Conservation (phyloP, 495 filamentous ascomycete species). For the Daldinia vernicosa region DNA sequence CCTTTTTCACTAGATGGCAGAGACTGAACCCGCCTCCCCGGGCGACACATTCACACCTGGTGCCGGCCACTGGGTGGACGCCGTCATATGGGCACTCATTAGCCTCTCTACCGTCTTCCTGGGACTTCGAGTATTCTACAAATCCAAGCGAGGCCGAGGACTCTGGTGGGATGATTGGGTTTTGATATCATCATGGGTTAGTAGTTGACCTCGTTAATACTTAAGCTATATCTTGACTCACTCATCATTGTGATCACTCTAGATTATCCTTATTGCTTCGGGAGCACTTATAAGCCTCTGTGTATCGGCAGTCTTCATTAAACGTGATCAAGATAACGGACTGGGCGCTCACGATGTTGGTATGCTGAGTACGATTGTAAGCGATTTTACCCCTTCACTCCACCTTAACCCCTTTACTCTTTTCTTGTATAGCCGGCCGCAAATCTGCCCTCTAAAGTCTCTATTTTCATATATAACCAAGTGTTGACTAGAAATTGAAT, state of each 20-base stretch:
- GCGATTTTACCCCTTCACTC: neutral
- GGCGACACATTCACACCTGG: neutral
- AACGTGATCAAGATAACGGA: neutral
- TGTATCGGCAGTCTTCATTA: neutral
- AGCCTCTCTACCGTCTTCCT: neutral
- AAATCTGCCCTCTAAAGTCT: no score
- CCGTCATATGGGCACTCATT: neutral
- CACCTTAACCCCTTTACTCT: no score
- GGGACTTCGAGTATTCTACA: slow-evolving; percentile 38
- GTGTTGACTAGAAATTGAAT: neutral
- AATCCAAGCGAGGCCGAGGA: slow-evolving; percentile 28
- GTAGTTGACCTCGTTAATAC: slow-evolving; percentile 5
- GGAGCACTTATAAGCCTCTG: neutral
- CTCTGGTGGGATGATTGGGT: slow-evolving; percentile 50
- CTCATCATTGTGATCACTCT: neutral
- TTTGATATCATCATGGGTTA: slow-evolving; percentile 49
- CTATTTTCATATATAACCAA: neutral
- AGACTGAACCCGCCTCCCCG: neutral
- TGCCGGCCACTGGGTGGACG: neutral
- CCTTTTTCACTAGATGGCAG: neutral
- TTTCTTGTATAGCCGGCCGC: no score
- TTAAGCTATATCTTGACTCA: neutral
- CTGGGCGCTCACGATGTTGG: neutral
- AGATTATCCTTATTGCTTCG: neutral
- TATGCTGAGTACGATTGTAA: neutral